Conservation (phyloP, 805 yeast species). For the Cephaloascus albidus region DNA sequence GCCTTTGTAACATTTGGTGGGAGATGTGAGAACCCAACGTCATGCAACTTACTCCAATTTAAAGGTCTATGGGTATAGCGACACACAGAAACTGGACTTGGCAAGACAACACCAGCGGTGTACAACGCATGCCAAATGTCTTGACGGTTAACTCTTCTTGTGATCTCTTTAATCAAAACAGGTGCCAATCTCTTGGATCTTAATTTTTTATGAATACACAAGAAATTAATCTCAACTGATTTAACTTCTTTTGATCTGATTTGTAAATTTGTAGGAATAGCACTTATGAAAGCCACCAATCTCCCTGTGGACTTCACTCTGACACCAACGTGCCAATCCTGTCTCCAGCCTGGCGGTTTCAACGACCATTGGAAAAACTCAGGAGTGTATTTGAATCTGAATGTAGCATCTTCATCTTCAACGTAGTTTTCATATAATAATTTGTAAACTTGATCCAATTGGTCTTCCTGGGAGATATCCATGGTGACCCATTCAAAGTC, state of each 20-base stretch:
- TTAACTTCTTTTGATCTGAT: slow-evolving; percentile 47
- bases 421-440: slow-evolving; percentile 85
- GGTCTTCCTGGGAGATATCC: slow-evolving; percentile 44
- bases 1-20: slow-evolving; percentile 64
- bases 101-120: slow-evolving; percentile 86
- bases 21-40: slow-evolving; percentile 80
- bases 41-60: slow-evolving; percentile 83
- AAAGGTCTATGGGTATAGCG: slow-evolving; percentile 91
- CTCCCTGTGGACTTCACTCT: slow-evolving; percentile 69
- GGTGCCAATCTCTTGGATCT: slow-evolving; percentile 94
- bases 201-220: slow-evolving; percentile 89
- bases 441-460: slow-evolving; percentile 70
- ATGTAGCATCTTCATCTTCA: slow-evolving; percentile 87
- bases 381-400: slow-evolving; percentile 81
- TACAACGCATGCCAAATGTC: slow-evolving; percentile 94
- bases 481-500: slow-evolving; percentile 89
- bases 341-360: slow-evolving; percentile 85
- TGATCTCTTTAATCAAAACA: slow-evolving; percentile 84
- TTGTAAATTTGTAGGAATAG: slow-evolving; percentile 66
- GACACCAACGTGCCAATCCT: slow-evolving; percentile 91
- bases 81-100: slow-evolving; percentile 85
- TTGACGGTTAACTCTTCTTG: slow-evolving; percentile 78
- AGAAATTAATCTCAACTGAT: slow-evolving; percentile 85
- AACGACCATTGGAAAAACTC: slow-evolving; percentile 89
- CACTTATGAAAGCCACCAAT: slow-evolving; percentile 87